Base-by-base conservation (phyloP, 208 protist species). In the Acanthamoeba sp. region DNA sequence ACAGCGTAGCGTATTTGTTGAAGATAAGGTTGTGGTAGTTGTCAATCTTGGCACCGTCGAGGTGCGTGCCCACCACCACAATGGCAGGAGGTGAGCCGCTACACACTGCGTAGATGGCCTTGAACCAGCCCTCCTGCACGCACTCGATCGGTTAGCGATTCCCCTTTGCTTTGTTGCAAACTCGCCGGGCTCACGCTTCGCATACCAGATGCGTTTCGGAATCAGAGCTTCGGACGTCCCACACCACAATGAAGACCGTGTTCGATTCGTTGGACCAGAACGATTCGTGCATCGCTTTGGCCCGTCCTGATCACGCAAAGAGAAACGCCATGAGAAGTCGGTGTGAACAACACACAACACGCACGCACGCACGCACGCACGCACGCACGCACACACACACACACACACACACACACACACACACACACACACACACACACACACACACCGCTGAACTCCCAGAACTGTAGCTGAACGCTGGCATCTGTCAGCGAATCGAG, bases 31-130 rank as follows among this genome's bases (percentile, higher is more conserved):
- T 80, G 71, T 48, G 71, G 24, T 80, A 80, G 24, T 80, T 80
- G 38, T 80, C 71, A 9, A 80, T 80, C 71, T 80, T 80, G 71
- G 71, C 71, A n/a, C 71, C 71, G 6, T 80, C 71, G 29, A 80
- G 32, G 38, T 80, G 71, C 4, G 71, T 80, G 38, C 71, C 71
- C 32, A 80, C 71, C 38, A 80, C 71, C 5, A 80, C 71, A 22
- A 80, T 80, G 22, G 34, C 38, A 10, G 71, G 71, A n/a, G 71
- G 34, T 12, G 38, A n/a, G 20, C 71, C 71, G 1, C 24, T 10
- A 27, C 71, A 80, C 34, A 48, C 71, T 2, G 71, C 20, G 71
- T 80, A 80, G 71, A 80, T 48, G 36, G 71, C 32, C 36, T 80
- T 48, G 40, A 80, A 48, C 71, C 71, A 80, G 32, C 24, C n/a